Conservation (phyloP, 176 grass and related monocot genomes). For the Dendrocalamus sinicus region DNA sequence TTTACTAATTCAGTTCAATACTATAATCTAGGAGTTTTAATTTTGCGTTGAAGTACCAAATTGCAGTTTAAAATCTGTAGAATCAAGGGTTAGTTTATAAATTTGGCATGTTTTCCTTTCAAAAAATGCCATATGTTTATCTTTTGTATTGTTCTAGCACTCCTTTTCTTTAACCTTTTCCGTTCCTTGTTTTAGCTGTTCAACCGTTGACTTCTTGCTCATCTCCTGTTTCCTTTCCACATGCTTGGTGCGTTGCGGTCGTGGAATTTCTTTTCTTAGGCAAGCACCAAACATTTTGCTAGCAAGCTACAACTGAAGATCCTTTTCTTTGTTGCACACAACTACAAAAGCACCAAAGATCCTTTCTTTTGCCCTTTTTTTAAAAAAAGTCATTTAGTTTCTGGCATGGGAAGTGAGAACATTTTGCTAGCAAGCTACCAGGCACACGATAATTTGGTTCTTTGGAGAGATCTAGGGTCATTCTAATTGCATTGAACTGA, state of each 20-base stretch:
- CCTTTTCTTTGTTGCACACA: too few relatives aligned
- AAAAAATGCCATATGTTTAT: background rate
- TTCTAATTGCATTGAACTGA: background rate
- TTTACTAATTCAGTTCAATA: background rate
- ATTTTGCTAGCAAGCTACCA: background rate
- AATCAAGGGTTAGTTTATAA: background rate
- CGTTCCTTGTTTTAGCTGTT: background rate
- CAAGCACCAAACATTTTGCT: background rate
- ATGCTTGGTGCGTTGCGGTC: background rate
- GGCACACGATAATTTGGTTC: background rate
- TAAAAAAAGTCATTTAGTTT: too few relatives aligned
- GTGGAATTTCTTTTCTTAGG: background rate
- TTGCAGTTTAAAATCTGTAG: background rate
- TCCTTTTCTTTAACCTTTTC: background rate
- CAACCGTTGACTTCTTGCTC: background rate
- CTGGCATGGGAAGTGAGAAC: background rate
- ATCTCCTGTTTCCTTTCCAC: slow-evolving; percentile 1
- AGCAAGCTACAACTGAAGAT: too few relatives aligned
- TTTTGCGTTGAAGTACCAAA: background rate
- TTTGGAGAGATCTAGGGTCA: background rate
- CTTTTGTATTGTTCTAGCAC: background rate
- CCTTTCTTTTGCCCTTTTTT: too few relatives aligned
- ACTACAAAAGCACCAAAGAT: background rate
- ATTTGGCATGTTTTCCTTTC: background rate
- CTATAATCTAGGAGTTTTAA: background rate